phyloP scores from a whole-genome alignment of 2,329 filamentous ascomycete genomes.

The Fusarium tuaranense region DNA sequence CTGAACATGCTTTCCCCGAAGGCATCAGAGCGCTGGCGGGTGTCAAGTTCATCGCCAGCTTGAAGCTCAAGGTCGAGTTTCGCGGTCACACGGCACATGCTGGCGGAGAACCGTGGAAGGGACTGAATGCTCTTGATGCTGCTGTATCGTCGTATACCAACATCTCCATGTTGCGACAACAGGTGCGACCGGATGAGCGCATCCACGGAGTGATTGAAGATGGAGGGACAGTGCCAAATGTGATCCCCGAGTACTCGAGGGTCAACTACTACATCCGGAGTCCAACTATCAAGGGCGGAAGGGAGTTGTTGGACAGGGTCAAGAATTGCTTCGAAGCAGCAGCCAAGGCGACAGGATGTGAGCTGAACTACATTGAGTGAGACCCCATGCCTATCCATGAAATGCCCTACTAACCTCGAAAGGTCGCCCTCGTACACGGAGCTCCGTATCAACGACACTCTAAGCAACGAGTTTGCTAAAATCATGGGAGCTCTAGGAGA shows the following conservation, averaged over 20 bases:
- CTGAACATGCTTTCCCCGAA: background rate
- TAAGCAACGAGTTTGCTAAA: background rate
- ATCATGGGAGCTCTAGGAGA: background rate
- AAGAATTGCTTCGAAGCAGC: slow-evolving; percentile 52
- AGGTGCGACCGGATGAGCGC: background rate
- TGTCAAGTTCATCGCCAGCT: background rate
- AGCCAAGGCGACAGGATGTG: slow-evolving; percentile 51
- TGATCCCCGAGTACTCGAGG: slow-evolving; percentile 53
- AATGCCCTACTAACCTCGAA: background rate
- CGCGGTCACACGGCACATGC: background rate
- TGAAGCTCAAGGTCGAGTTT: background rate
- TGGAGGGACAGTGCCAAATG: slow-evolving; percentile 48
- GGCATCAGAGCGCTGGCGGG: background rate
- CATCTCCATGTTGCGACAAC: background rate
- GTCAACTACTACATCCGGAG: slow-evolving; percentile 51
- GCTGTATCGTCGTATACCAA: background rate
- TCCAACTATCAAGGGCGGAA: slow-evolving; percentile 45
- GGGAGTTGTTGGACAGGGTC: slow-evolving; percentile 47
- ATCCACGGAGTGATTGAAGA: background rate
- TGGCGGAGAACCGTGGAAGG: background rate
- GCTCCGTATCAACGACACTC: background rate
- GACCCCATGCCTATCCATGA: background rate
- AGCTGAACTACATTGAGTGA: slow-evolving; percentile 50
- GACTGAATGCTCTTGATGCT: background rate
- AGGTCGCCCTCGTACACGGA: background rate